Base-by-base conservation (phyloP, 2,329 filamentous ascomycete species). In the Sarocladium kiliense region DNA sequence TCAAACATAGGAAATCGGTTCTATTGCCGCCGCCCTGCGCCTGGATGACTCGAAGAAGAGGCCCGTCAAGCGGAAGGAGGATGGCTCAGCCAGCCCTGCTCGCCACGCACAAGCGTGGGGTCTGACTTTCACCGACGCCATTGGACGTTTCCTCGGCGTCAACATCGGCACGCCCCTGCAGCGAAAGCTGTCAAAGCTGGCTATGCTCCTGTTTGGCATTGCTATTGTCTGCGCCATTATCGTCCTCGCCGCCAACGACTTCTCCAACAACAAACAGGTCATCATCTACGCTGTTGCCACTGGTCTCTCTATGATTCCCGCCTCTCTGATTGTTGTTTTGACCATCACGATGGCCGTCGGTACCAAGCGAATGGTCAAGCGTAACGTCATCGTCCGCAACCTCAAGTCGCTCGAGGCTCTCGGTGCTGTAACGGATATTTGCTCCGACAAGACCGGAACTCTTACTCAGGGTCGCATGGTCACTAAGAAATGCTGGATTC, bases 171-270 rank as follows among this genome's bases (percentile, higher is more conserved):
- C 86, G 12, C 87, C 87, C 1, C 74, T 90, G 30, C 85, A 88
- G 66, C 80, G 79, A 61, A 88, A 86, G 66, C 72, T 89, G 50
- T 86, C 83, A 63, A 85, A 87, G 67, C 80, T 90, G 56, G 87
- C 86, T 5, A 78, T 88, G 25, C 68, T 85, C 2, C 78, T 89
- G 2, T 87, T 89, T 62, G 81, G 76, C 49, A 79, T 85, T 32
- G 86, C 74, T 45, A 63, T 76, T 34, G 57, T 77, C 53, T 73
- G 74, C 50, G 73, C 72, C 25, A 69, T 77, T 55, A 76, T 77
- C 53, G 74, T 77, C 18, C 67, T 77, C 56, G 73, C 65, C 0
- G 74, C 68, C 45, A 76, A 75, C 61, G 65, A 69, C 56, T 75
- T 71, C 65, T 58, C 66, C 47, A 62, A 69, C 36, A 61, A 64